Evolutionary conservation across 257 asterid genomes (phyloP), one percentile per base, ranked within the genome.

Genomic region (Scutellaria minor): DNA sequence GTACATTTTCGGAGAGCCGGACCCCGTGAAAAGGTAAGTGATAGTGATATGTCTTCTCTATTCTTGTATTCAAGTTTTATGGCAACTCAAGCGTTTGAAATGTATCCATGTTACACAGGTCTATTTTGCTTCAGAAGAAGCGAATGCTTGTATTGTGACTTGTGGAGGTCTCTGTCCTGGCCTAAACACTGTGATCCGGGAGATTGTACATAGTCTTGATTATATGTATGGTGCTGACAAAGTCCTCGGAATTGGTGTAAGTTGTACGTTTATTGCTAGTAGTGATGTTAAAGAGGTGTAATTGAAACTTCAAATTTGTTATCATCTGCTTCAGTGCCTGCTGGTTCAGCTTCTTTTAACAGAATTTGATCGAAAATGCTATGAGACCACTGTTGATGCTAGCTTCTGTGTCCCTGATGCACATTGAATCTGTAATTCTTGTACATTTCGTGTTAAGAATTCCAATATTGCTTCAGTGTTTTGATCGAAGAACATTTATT

Each of bases 151-250:
- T 72, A 86, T 88, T 47, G 95, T 88, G 81, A 88, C 91, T 53
- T 88, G 95, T 76, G 95, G 95, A 60, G 95, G 91, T 62, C 80
- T 88, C 67, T 88, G 95, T 74, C 95, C 95, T 2, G 95, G 95
- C 31, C 80, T 88, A 60, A 86, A 88, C 84, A 88, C 95, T 0
- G 95, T 88, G 75, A 88, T 86, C 81, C 81, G 95, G 84, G 95
- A 88, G 78, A 84, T 88, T 65, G 95, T 85, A 18, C 87, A 84
- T 62, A 84, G 95, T 79, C 89, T 88, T 67, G 86, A 83, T 73
- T 81, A 78, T 78, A 81, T 86, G 88, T 86, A 88, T 83, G 95
- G 91, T 12, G 90, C 83, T 54, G 66, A 14, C 74, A 74, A 78
- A 68, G 90, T 88, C 76, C 78, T 79, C 15, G 95, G 95, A 53